A percentile compares a stretch with the other conserved stretches of the same genome.
phyloP scores from a whole-genome alignment of 2,329 filamentous ascomycete species.

The Anisogramma anomala region DNA sequence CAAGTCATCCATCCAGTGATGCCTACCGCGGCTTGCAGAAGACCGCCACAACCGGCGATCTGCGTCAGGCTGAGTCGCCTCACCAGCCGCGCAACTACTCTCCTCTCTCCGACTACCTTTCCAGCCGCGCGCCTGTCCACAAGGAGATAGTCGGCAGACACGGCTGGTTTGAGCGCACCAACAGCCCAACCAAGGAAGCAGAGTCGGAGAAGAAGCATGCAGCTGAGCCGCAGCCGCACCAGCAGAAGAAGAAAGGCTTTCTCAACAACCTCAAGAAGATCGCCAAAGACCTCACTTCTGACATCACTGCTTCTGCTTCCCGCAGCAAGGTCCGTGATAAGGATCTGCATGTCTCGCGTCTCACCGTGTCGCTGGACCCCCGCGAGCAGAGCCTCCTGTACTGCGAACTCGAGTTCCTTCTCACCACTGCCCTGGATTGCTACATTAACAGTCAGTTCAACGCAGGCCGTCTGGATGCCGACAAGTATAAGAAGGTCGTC shows the following conservation, averaged over 20 bases:
- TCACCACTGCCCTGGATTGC: constrained; percentile 38
- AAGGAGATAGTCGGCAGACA: constrained; percentile 44
- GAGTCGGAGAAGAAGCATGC: constrained; percentile 2
- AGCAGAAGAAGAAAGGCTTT: constrained; percentile 29
- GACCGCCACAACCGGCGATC: constrained; percentile 11
- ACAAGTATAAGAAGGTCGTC: constrained; percentile 39
- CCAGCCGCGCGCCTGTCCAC: constrained; percentile 29
- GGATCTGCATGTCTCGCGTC: constrained; percentile 20
- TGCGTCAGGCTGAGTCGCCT: constrained; percentile 12
- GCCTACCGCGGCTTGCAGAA: constrained; percentile 6
- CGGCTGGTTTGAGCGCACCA: constrained; percentile 43
- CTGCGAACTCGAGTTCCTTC: constrained; percentile 45
- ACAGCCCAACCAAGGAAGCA: constrained; percentile 18
- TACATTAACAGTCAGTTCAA: constrained; percentile 43
- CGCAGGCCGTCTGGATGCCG: constrained; percentile 40
- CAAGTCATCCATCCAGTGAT: too few relatives aligned
- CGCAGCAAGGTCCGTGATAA: constrained; percentile 21
- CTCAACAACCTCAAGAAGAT: constrained; percentile 39
- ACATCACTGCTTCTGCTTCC: constrained; percentile 11
- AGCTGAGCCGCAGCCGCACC: not conserved
- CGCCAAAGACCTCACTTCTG: constrained; percentile 35
- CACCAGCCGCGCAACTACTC: constrained; percentile 24
- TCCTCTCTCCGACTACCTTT: constrained; percentile 32
- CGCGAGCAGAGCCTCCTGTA: constrained; percentile 48
- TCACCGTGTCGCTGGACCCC: constrained; percentile 39